phyloP scores from a whole-genome alignment of 345 rosid species.

The Litchi chinensis region DNA sequence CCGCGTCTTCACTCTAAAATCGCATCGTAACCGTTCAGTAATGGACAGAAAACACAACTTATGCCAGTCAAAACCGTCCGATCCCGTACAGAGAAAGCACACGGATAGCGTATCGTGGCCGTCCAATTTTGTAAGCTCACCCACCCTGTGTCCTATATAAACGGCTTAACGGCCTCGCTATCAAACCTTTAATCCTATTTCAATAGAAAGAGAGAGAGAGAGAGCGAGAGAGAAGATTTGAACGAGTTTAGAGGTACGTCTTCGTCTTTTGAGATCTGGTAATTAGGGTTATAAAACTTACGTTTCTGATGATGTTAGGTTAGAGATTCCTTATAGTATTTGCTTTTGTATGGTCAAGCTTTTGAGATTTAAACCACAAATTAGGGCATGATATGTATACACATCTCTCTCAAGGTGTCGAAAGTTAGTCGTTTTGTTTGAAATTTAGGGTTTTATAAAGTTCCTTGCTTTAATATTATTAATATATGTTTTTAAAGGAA shows the following conservation, averaged over 20 bases:
- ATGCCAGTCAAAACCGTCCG: slow-evolving; percentile 39
- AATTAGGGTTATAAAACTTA: not conserved
- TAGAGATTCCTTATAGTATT: not conserved
- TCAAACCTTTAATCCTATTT: not conserved
- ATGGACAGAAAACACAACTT: slow-evolving; percentile 57
- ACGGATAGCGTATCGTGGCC: slow-evolving; percentile 42
- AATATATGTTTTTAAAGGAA: no score
- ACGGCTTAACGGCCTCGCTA: fast-evolving
- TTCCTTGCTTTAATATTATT: not conserved
- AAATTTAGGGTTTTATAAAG: not conserved
- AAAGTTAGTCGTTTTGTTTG: not conserved
- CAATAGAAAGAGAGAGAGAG: not conserved
- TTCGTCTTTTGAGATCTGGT: not conserved
- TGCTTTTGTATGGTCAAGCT: not conserved
- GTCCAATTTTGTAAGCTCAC: slow-evolving; percentile 31
- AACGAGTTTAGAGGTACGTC: slow-evolving; percentile 28
- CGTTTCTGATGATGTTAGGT: not conserved
- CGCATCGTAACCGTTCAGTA: slow-evolving; percentile 45
- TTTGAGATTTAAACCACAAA: not conserved
- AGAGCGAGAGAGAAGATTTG: not conserved
- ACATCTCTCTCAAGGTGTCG: no score
- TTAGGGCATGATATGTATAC: not conserved
- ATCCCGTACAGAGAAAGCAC: slow-evolving; percentile 51
- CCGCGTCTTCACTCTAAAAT: slow-evolving; percentile 34
- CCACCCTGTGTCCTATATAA: slow-evolving; percentile 15